Evolutionary conservation across 495 filamentous ascomycete species (phyloP).

Genomic region (Lasiosphaeriaceae sp.): DNA sequence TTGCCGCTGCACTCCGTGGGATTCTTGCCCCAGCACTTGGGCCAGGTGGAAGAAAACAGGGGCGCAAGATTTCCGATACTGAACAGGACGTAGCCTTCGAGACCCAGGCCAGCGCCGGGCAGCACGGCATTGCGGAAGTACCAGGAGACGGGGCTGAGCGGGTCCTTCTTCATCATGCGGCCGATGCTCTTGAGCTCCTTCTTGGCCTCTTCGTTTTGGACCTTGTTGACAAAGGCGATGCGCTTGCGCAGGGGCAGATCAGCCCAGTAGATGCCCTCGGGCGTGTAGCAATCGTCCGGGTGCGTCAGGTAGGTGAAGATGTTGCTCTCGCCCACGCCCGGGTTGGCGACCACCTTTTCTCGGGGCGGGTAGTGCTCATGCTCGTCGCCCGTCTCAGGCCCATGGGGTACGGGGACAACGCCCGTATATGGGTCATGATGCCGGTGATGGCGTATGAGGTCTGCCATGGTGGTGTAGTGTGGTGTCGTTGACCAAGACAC

Average conservation of each 20-base stretch:
- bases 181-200: conserved; percentile 65
- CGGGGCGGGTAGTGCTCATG: conserved; percentile 32
- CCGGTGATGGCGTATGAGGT: conserved; percentile 32
- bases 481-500: too few species aligned
- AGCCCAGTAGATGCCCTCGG: conserved; percentile 84
- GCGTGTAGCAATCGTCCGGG: conserved; percentile 78
- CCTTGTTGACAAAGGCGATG: conserved; percentile 64
- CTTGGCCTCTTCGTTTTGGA: conserved; percentile 60
- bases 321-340: conserved; percentile 52
- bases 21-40: conserved; percentile 62
- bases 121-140: conserved; percentile 86
- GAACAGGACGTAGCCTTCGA: conserved; percentile 93
- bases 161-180: conserved; percentile 74
- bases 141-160: conserved; percentile 71
- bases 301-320: conserved; percentile 72
- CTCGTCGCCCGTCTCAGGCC: conserved; percentile 41
- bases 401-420: conserved; percentile 46
- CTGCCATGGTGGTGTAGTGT: conserved; percentile 16
- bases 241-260: conserved; percentile 66
- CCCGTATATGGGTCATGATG: conserved; percentile 41
- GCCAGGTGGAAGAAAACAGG: conserved; percentile 66
- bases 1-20: conserved; percentile 60
- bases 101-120: conserved; percentile 79
- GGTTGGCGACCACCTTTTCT: conserved; percentile 39
- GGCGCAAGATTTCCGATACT: conserved; percentile 86